Conservation (phyloP, 225 moss, liverwort and hornwort species). For the Pseudisothecium myosuroides region DNA sequence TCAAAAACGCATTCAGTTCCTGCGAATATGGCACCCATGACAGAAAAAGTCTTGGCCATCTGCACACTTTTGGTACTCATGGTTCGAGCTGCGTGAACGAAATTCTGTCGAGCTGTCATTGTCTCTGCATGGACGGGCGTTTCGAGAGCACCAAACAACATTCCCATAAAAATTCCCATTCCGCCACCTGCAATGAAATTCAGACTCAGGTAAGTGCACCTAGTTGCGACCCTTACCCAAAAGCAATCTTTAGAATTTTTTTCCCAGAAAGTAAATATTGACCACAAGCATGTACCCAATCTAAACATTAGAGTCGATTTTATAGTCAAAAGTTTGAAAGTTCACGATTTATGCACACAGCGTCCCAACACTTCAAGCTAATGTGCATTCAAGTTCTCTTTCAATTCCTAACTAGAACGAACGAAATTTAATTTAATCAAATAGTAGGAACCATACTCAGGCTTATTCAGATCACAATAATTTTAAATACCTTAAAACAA, state of each 20-base stretch:
- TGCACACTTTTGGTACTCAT: slow-evolving; percentile 83
- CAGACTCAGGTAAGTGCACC: background rate
- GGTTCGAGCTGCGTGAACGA: slow-evolving; percentile 62
- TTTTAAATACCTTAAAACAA: background rate
- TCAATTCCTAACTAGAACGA: background rate
- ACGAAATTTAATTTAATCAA: background rate
- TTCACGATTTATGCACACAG: background rate
- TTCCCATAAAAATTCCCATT: slow-evolving; percentile 98
- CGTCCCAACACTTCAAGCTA: background rate
- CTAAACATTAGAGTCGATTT: background rate
- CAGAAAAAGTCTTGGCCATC: slow-evolving; percentile 90
- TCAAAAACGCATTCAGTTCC: slow-evolving; percentile 87
- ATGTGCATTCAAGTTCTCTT: background rate
- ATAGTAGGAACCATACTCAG: background rate
- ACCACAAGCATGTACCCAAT: background rate
- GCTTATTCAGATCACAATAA: background rate
- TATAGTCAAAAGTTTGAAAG: background rate
- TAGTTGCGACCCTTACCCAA: background rate
- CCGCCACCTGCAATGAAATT: slow-evolving; percentile 53
- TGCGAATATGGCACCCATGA: slow-evolving; percentile 96
- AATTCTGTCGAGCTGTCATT: slow-evolving; percentile 85
- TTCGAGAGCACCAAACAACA: slow-evolving; percentile 93
- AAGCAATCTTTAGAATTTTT: background rate
- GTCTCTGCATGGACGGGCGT: slow-evolving; percentile 70
- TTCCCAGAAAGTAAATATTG: background rate